Conservation (phyloP, 2,329 filamentous ascomycete genomes). For the Ophiognomonia clavigignenti-juglandacearum region DNA sequence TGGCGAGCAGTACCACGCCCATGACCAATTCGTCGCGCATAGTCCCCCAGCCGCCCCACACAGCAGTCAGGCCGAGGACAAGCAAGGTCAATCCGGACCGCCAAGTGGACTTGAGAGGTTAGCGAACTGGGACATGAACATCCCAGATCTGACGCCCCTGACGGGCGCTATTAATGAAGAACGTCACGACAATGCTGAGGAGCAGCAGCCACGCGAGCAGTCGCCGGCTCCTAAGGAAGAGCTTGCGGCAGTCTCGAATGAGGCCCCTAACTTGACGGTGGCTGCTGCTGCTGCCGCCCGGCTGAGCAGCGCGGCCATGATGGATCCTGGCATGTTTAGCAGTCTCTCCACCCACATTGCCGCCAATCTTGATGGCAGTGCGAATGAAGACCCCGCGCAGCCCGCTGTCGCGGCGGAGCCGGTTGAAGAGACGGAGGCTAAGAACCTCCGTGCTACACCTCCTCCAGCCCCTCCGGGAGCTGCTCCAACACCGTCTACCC, state of each 20-base stretch:
- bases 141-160: neutral
- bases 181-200: slow-evolving; percentile 29
- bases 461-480: slow-evolving; percentile 12
- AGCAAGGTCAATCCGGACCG: slow-evolving; percentile 29
- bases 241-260: slow-evolving; percentile 30
- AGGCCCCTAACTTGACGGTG: slow-evolving; percentile 48
- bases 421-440: slow-evolving; percentile 16
- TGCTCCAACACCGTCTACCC: neutral
- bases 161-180: slow-evolving; percentile 15
- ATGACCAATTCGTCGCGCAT: slow-evolving; percentile 53
- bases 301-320: slow-evolving; percentile 43
- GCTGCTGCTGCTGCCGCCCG: slow-evolving; percentile 53
- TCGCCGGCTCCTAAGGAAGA: slow-evolving; percentile 42
- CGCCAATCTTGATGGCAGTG: slow-evolving; percentile 8
- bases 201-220: slow-evolving; percentile 48
- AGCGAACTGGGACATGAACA: neutral
- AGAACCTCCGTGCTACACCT: slow-evolving; percentile 13
- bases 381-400: slow-evolving; percentile 10
- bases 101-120: neutral
- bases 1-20: slow-evolving; percentile 44
- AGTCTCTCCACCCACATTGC: slow-evolving; percentile 22
- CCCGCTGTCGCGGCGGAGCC: slow-evolving; percentile 3
- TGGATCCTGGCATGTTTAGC: slow-evolving; percentile 41
- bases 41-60: slow-evolving; percentile 49
- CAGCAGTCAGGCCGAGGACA: slow-evolving; percentile 30